phyloP scores from a whole-genome alignment of 768 basidiomycete species.

The Brasilioporus rufonigricans region DNA sequence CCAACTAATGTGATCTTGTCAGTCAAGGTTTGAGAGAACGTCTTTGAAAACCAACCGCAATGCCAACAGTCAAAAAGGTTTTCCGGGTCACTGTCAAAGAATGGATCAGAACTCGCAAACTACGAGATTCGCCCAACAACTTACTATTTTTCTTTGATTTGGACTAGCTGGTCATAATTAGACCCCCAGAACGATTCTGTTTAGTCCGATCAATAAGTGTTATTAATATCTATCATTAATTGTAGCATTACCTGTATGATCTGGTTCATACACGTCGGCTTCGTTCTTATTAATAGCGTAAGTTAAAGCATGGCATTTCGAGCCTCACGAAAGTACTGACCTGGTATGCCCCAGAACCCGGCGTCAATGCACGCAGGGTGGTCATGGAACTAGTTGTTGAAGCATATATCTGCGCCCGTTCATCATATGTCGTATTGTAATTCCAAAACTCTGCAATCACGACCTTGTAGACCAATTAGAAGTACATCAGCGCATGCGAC shows the following conservation, averaged over 20 bases:
- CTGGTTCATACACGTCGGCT: neutral
- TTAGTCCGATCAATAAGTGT: neutral
- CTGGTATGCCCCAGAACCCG: neutral
- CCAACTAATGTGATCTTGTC: neutral
- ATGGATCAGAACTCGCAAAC: neutral
- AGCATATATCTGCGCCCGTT: neutral
- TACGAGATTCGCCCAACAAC: neutral
- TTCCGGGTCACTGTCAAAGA: neutral
- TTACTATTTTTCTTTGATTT: neutral
- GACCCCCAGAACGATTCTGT: neutral
- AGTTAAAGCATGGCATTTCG: neutral
- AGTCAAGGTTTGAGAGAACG: neutral
- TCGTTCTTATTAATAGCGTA: neutral
- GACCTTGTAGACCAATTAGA: neutral
- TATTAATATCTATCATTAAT: neutral
- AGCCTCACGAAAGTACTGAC: neutral
- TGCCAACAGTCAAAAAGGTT: neutral
- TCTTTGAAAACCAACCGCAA: neutral
- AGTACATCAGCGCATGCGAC: too few relatives aligned
- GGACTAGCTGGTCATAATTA: neutral
- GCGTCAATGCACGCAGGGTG: neutral
- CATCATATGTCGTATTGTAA: neutral
- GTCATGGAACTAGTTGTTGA: neutral
- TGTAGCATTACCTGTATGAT: neutral
- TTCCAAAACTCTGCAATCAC: neutral